phyloP scores from a whole-genome alignment of 2,329 filamentous ascomycete genomes.

The Beauveria australis region DNA sequence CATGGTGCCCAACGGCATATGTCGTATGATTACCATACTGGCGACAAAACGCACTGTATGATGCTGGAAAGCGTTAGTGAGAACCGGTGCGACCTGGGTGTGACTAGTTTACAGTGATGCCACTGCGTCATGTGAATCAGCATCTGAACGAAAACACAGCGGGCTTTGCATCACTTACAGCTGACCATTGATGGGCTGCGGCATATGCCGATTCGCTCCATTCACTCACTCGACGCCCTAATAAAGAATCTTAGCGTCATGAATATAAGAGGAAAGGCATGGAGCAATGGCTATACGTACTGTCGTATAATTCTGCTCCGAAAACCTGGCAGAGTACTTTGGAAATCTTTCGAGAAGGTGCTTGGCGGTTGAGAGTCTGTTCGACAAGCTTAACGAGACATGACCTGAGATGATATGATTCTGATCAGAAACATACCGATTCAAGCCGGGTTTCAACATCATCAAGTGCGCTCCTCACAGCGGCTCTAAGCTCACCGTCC shows the following conservation, averaged over 20 bases:
- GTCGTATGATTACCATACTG: slow-evolving; percentile 31
- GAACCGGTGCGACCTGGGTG: background rate
- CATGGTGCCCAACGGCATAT: slow-evolving; percentile 16
- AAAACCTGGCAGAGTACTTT: background rate
- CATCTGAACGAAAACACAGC: background rate
- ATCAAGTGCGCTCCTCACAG: slow-evolving; percentile 24
- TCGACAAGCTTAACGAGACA: background rate
- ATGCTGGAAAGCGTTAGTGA: slow-evolving; percentile 17
- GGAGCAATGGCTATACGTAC: background rate
- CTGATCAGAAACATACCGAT: slow-evolving; percentile 19
- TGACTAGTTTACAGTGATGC: slow-evolving; percentile 17
- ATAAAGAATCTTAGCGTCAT: background rate
- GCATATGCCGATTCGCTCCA: slow-evolving; percentile 23
- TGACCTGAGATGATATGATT: slow-evolving; percentile 1
- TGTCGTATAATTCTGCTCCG: background rate
- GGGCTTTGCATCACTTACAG: slow-evolving; percentile 18
- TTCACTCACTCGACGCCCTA: background rate
- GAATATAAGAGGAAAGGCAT: background rate
- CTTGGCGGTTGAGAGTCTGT: background rate
- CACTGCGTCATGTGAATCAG: slow-evolving; percentile 16
- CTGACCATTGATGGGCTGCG: slow-evolving; percentile 24
- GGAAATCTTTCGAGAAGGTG: background rate
- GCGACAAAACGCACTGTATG: slow-evolving; percentile 35
- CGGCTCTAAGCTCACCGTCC: slow-evolving; percentile 27
- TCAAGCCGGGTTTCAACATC: slow-evolving; percentile 23